Conservation (phyloP, 179 eudicot genomes). For the Amaranthus tricolor region DNA sequence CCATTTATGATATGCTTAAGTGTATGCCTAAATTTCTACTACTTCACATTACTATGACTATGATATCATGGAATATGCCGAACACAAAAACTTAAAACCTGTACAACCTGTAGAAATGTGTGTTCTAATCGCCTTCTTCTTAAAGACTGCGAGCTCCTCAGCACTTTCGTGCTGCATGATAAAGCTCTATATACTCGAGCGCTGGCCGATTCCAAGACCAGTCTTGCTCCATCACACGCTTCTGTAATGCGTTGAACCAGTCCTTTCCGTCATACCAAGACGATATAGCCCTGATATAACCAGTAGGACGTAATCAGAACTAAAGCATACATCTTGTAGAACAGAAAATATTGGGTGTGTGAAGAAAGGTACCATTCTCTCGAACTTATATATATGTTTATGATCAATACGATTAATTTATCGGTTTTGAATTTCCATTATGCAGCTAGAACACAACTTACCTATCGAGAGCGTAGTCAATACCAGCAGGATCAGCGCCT, state of each 20-base stretch:
- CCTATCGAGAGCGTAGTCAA: conserved; percentile 95
- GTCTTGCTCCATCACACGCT: conserved; percentile 96
- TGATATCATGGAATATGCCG: background rate
- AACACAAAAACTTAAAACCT: conserved; percentile 34
- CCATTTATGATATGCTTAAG: conserved; percentile 18
- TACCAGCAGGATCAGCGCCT: conserved; percentile 84
- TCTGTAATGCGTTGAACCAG: conserved; percentile 74
- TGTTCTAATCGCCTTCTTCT: conserved; percentile 11
- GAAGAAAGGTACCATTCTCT: too few species aligned
- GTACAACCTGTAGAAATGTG: conserved; percentile 32
- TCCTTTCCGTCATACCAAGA: conserved; percentile 80
- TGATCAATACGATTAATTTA: too few species aligned
- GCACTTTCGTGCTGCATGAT: conserved; percentile 82
- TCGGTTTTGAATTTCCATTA: too few species aligned
- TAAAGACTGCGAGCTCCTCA: conserved; percentile 4
- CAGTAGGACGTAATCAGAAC: background rate
- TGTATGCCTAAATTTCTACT: conserved; percentile 16
- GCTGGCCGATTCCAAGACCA: conserved; percentile 99
- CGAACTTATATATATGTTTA: too few species aligned
- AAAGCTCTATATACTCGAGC: conserved; percentile 92
- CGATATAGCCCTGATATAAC: conserved; percentile 65
- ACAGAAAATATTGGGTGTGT: background rate
- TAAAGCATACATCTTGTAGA: background rate
- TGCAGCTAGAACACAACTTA: conserved; percentile 17
- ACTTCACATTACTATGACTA: conserved; percentile 15